phyloP scores from a whole-genome alignment of 1,284 basidiomycete genomes.

The Sanghuangporus sanghuang region DNA sequence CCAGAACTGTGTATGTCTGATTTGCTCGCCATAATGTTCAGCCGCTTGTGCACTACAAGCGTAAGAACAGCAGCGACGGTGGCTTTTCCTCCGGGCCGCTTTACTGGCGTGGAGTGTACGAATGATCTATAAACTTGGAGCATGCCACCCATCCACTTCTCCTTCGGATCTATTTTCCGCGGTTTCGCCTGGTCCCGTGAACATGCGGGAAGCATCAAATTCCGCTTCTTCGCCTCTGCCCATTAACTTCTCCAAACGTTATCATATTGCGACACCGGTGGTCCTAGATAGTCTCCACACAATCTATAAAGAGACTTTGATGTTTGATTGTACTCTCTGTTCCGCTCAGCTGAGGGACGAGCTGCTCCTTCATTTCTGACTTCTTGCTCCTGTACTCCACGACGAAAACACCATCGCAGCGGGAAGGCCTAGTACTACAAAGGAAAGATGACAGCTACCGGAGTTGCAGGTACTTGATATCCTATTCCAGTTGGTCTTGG shows the following conservation, averaged over 20 bases:
- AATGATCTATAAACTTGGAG: background rate
- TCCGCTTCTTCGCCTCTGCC: background rate
- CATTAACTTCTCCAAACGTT: background rate
- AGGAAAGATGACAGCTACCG: conserved; percentile 5
- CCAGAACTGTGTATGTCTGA: too few relatives aligned
- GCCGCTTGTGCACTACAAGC: background rate
- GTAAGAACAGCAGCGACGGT: background rate
- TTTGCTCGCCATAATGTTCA: background rate
- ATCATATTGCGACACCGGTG: background rate
- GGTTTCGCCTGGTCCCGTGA: background rate
- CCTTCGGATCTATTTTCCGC: background rate
- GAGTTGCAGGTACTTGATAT: conserved; percentile 6
- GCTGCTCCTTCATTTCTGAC: background rate
- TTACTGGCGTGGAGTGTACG: background rate
- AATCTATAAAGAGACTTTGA: background rate
- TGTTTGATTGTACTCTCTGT: background rate
- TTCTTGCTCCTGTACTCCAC: background rate
- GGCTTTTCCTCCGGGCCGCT: background rate
- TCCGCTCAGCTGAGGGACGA: background rate
- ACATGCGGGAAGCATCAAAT: background rate
- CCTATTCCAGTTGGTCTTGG: background rate
- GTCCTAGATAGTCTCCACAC: background rate
- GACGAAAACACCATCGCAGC: background rate
- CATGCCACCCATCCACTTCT: background rate
- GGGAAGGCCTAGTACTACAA: background rate